phyloP scores from a whole-genome alignment of 768 basidiomycete genomes.

The Rossbeevera mucosa region DNA sequence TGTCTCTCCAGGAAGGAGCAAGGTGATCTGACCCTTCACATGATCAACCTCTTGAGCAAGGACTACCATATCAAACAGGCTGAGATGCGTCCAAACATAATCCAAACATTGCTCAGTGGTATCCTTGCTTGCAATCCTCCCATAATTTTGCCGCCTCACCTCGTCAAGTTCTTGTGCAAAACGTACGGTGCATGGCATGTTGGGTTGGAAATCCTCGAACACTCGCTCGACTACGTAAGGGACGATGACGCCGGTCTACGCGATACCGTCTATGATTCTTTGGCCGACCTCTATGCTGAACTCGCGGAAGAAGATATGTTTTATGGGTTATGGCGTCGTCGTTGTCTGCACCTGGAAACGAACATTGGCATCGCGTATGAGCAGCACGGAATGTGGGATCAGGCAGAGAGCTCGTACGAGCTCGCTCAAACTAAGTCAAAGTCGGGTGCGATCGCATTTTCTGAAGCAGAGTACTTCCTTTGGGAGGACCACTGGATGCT shows the following conservation, averaged over 20 bases:
- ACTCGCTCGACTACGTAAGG: conserved; percentile 70
- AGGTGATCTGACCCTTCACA: conserved; percentile 79
- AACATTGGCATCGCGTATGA: conserved; percentile 86
- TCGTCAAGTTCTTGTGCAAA: conserved; percentile 94
- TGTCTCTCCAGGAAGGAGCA: conserved; percentile 86
- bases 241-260: conserved; percentile 77
- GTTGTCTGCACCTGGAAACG: conserved; percentile 85
- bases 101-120: conserved; percentile 85
- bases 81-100: conserved; percentile 84
- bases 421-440: conserved; percentile 82
- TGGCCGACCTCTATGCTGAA: conserved; percentile 94
- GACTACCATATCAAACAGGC: conserved; percentile 91
- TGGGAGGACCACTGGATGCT: conserved; percentile 99
- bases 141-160: conserved; percentile 87
- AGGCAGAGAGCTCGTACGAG: conserved; percentile 86
- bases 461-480: conserved; percentile 91
- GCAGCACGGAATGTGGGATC: conserved; percentile 96
- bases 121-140: conserved; percentile 82
- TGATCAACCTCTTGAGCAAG: conserved; percentile 85
- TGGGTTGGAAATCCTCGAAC: conserved; percentile 77
- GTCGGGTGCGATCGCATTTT: conserved; percentile 78
- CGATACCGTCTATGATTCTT: conserved; percentile 82
- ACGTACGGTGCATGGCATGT: conserved; percentile 96
- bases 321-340: conserved; percentile 91
- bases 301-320: conserved; percentile 95